Conservation (phyloP, 73 alveolate genomes). For the Paramecium biaurelia region DNA sequence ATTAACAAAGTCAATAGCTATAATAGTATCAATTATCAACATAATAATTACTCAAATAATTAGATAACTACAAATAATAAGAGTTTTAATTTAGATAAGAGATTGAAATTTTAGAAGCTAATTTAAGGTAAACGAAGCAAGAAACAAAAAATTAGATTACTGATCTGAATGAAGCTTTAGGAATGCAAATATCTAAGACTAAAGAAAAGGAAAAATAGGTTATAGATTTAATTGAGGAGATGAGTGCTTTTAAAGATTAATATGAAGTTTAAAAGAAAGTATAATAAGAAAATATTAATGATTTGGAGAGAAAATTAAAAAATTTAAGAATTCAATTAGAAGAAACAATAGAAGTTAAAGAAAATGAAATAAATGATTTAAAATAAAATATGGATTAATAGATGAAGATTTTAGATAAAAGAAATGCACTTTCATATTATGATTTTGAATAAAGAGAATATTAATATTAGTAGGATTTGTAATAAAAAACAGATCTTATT, state of each 20-base stretch:
- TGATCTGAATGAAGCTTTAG: conserved; percentile 24
- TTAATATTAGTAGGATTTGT: not conserved
- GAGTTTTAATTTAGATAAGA: not conserved
- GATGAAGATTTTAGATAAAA: conserved; percentile 28
- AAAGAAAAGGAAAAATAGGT: conserved; percentile 26
- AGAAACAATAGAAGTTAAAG: conserved; percentile 4
- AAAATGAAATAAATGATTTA: conserved; percentile 23
- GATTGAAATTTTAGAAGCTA: not conserved
- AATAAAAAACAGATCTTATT: not conserved
- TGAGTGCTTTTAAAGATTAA: conserved; percentile 28
- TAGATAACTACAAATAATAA: conserved; percentile 31
- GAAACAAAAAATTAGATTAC: not conserved
- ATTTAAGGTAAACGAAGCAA: not conserved
- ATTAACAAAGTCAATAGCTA: not conserved
- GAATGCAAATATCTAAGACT: not conserved
- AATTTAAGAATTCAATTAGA: not conserved
- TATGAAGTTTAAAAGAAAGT: conserved; percentile 42
- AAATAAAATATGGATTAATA: conserved; percentile 25
- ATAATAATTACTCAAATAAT: not conserved
- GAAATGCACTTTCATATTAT: not conserved
- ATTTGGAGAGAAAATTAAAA: not conserved
- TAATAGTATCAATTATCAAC: not conserved
- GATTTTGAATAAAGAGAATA: conserved; percentile 48
- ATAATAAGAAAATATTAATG: not conserved
- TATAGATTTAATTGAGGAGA: conserved; percentile 21